Base-by-base conservation (phyloP, 208 protist genomes). In the Leishmania aethiopica region DNA sequence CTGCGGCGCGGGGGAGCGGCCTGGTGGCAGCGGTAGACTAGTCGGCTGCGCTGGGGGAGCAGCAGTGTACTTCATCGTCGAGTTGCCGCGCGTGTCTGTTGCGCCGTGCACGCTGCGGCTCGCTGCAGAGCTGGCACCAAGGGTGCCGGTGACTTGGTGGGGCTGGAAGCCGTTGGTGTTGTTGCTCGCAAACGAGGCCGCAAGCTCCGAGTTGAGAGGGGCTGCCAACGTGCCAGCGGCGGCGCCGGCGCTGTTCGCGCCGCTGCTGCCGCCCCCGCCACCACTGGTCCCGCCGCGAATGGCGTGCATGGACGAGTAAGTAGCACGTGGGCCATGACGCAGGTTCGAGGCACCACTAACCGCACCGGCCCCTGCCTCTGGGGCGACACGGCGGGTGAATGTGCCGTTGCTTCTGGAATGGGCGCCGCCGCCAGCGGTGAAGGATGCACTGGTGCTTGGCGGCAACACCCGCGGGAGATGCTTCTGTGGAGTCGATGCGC, bases 11-110 rank as follows among this genome's bases (percentile, higher is more conserved):
- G 76, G 57, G 3, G 73, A 45, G 73, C 53, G 35, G 37, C 53
- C 22, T 64, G 51, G 76, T 49, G 70, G 81, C 49, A 77, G 53
- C 13, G 80, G 75, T 22, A 84, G 55, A 69, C 67, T 71, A 10
- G 40, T 35, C 15, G 75, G 75, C 47, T 75, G 40, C 32, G 80
- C 73, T 25, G 81, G 75, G 6, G 70, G 51, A 62, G 13, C 35
- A 42, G 73, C 32, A 22, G 73, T 77, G 73, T n/a, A 45, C n/a
- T 59, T 57, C 11, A 64, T 70, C 22, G 81, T 71, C 37, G 49
- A 62, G 45, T 59, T 77, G 19, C 47, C 70, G 10, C 66, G 57
- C 6, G 57, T 49, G 8, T 51, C 47, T 19, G 59, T 49, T 11
- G 32, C 13, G 22, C 47, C 25, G 35, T 13, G 51, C 4, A 13